A percentile compares a stretch with the other conserved stretches of the same genome.
These are phyloP conservation scores for Paraphoma chrysanthemicola DNA, from an alignment of 2,329 filamentous ascomycete genomes.

Conservation along the genomic window DNA sequence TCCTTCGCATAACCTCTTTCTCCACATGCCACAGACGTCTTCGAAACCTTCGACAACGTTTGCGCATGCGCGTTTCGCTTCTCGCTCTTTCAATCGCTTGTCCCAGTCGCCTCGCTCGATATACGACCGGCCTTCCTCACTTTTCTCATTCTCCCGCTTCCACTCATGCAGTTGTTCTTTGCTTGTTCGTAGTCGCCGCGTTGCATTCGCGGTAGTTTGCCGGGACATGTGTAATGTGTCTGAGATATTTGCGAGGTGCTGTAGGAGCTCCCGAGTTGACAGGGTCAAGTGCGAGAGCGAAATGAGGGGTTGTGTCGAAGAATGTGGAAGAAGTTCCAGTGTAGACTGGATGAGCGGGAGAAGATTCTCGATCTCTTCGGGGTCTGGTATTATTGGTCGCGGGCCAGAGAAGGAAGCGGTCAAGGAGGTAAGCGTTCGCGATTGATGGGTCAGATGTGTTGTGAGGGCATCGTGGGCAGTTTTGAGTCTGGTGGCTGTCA, in stretches of 20 bases:
- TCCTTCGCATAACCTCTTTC: constrained; percentile 70
- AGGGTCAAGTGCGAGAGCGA: constrained; percentile 71
- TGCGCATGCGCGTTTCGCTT: constrained; percentile 82
- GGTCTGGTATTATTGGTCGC: constrained; percentile 67
- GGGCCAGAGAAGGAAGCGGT: constrained; percentile 76
- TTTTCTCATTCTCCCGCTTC: constrained; percentile 79
- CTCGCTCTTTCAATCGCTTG: constrained; percentile 74
- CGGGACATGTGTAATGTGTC: constrained; percentile 95
- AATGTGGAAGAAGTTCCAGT: constrained; percentile 70
- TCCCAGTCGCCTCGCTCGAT: constrained; percentile 85
- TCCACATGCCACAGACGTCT: constrained; percentile 84
- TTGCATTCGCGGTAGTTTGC: constrained; percentile 83
- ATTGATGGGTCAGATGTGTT: constrained; percentile 77
- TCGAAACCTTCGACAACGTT: constrained; percentile 94
- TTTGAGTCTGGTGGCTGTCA: constrained; percentile 64
- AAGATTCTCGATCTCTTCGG: constrained; percentile 72
- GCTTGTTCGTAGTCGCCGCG: constrained; percentile 78
- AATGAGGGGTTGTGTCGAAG: constrained; percentile 69
- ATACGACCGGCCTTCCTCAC: constrained; percentile 83
- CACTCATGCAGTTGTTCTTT: constrained; percentile 88
- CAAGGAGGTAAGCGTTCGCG: constrained; percentile 75
- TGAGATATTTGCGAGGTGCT: constrained; percentile 83
- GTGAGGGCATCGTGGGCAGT: constrained; percentile 77
- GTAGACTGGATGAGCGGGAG: constrained; percentile 71
- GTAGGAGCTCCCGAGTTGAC: constrained; percentile 72